These are phyloP conservation scores for Boletus fagicola DNA, from an alignment of 768 basidiomycete genomes.

Conservation along the genomic window DNA sequence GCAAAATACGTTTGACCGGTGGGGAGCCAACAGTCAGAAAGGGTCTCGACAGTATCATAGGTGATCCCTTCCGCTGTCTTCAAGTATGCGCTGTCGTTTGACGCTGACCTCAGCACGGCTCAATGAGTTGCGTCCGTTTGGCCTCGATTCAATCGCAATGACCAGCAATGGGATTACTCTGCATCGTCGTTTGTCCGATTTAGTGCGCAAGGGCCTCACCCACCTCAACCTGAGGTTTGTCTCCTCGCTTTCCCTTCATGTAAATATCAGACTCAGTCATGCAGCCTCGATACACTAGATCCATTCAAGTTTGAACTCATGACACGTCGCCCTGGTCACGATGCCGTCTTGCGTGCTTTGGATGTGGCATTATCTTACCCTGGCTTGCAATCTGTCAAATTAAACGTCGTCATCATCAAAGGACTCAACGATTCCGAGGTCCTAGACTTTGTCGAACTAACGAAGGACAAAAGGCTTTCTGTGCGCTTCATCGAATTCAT, in stretches of 20 bases:
- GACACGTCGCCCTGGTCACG: conserved; percentile 75
- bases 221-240: conserved; percentile 66
- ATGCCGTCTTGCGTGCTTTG: conserved; percentile 68
- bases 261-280: conserved; percentile 6
- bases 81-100: neutral
- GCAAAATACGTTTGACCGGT: conserved; percentile 84
- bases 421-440: conserved; percentile 82
- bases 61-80: conserved; percentile 38
- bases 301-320: conserved; percentile 87
- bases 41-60: conserved; percentile 65
- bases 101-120: conserved; percentile 47
- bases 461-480: conserved; percentile 57
- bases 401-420: conserved; percentile 83
- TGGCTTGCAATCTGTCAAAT: conserved; percentile 60
- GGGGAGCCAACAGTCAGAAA: conserved; percentile 86
- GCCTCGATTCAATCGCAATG: conserved; percentile 78
- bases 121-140: conserved; percentile 55
- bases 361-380: conserved; percentile 56
- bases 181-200: conserved; percentile 64
- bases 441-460: conserved; percentile 75
- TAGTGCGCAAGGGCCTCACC: conserved; percentile 71
- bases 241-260: neutral
- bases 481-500: conserved; percentile 93
- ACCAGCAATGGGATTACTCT: conserved; percentile 81
- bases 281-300: conserved; percentile 80